These are phyloP conservation scores for Begonia loranthoides DNA, from an alignment of 306 rosid species.

Conservation along the genomic window DNA sequence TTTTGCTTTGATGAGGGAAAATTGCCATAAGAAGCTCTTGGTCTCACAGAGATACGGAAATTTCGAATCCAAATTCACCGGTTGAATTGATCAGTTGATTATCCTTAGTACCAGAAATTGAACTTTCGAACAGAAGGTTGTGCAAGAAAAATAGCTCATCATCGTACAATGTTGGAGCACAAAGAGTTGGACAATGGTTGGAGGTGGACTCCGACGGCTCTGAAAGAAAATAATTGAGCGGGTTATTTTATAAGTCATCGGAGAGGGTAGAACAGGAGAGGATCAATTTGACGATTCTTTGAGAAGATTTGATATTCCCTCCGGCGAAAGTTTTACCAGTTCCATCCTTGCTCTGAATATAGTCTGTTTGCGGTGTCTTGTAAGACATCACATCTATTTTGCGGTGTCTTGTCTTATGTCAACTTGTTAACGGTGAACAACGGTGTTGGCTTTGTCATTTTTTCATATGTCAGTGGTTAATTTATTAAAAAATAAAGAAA, in stretches of 20 bases:
- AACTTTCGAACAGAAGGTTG: slow-evolving; percentile 18
- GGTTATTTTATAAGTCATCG: slow-evolving; percentile 11
- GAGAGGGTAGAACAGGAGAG: slow-evolving; percentile 1
- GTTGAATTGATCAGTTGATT: background rate
- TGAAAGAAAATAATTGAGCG: slow-evolving; percentile 7
- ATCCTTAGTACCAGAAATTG: background rate
- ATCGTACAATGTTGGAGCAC: slow-evolving; percentile 13
- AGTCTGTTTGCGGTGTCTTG: too few relatives aligned
- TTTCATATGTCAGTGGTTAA: too few relatives aligned
- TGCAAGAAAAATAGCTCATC: slow-evolving; percentile 68
- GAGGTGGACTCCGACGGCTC: slow-evolving; percentile 27
- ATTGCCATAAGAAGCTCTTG: too few relatives aligned
- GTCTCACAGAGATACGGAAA: too few relatives aligned
- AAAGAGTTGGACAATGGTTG: slow-evolving; percentile 6
- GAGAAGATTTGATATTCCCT: slow-evolving; percentile 10
- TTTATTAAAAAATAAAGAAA: too few relatives aligned
- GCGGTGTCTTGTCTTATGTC: too few relatives aligned
- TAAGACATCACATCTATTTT: too few relatives aligned
- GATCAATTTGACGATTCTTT: background rate
- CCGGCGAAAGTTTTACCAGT: background rate
- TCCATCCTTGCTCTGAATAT: slow-evolving; percentile 17
- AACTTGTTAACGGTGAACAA: too few relatives aligned
- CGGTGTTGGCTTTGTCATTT: too few relatives aligned
- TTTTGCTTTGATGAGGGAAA: too few relatives aligned
- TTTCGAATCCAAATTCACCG: background rate